Conservation (phyloP, 2,329 filamentous ascomycete species). For the Colletotrichum sp. region DNA sequence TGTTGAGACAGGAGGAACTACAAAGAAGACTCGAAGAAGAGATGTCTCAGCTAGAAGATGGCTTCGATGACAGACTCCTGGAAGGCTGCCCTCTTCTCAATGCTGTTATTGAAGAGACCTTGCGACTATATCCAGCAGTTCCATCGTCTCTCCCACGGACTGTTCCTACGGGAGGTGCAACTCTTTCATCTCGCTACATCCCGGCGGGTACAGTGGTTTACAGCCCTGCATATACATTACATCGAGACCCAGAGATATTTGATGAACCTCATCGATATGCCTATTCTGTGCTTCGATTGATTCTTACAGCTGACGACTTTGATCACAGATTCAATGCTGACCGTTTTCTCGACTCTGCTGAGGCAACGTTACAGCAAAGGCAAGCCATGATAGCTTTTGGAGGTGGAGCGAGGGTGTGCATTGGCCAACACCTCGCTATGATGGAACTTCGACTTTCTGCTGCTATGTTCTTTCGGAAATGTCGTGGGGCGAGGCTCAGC, state of each 20-base stretch:
- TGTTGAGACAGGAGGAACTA: slow-evolving; percentile 34
- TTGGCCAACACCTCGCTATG: slow-evolving; percentile 62
- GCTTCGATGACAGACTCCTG: slow-evolving; percentile 35
- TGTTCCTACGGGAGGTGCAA: slow-evolving; percentile 42
- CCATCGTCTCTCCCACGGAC: slow-evolving; percentile 43
- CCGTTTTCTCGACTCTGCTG: background rate
- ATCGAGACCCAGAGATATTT: slow-evolving; percentile 46
- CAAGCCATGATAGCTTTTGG: slow-evolving; percentile 58
- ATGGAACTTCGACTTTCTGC: slow-evolving; percentile 59
- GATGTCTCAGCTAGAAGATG: slow-evolving; percentile 25
- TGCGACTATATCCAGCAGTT: slow-evolving; percentile 46
- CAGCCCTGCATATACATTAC: slow-evolving; percentile 51
- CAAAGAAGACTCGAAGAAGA: slow-evolving; percentile 36
- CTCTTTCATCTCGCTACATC: slow-evolving; percentile 41
- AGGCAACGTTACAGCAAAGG: slow-evolving; percentile 39
- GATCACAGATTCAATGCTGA: background rate
- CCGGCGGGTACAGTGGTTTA: slow-evolving; percentile 41
- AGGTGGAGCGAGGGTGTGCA: slow-evolving; percentile 49
- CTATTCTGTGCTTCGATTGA: no score
- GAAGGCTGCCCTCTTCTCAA: slow-evolving; percentile 43
- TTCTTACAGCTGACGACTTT: no score
- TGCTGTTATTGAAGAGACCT: slow-evolving; percentile 47
- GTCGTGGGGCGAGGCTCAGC: slow-evolving; percentile 34
- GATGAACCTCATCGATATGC: slow-evolving; percentile 43
- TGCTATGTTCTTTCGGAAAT: slow-evolving; percentile 56